A percentile compares a stretch with the other conserved stretches of the same genome.
Conservation (phyloP, 257 asterid genomes). For the Paulownia fortunei region DNA sequence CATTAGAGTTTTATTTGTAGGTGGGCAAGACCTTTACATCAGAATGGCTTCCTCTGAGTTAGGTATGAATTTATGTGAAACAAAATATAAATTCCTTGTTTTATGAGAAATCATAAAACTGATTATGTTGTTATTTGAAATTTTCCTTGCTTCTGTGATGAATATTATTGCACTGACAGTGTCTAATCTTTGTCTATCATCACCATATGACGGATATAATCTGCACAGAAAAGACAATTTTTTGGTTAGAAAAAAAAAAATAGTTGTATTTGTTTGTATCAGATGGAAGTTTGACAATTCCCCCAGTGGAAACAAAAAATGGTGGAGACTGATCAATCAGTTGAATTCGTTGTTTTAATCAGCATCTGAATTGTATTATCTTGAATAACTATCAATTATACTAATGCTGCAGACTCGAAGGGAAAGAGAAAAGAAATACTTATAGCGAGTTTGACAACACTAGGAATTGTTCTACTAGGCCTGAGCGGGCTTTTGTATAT, state of each 20-base stretch:
- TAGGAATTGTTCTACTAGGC: slow-evolving; percentile 2
- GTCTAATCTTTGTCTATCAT: neutral
- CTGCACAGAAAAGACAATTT: too few species aligned
- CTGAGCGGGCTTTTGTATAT: slow-evolving; percentile 18
- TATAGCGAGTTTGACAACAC: neutral
- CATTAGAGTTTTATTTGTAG: slow-evolving; percentile 32
- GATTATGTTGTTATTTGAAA: neutral
- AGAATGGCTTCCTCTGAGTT: slow-evolving; percentile 45
- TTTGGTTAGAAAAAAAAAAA: too few species aligned
- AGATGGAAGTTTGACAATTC: too few species aligned
- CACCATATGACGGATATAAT: too few species aligned
- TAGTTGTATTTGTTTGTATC: too few species aligned
- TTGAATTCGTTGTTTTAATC: neutral
- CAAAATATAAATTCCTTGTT: neutral
- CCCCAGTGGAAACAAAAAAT: too few species aligned
- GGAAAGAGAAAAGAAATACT: slow-evolving; percentile 16
- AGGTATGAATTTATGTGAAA: slow-evolving; percentile 10
- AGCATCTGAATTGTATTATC: neutral
- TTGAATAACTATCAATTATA: neutral
- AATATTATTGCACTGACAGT: neutral
- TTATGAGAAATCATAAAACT: neutral
- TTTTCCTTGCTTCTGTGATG: neutral
- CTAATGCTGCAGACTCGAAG: neutral
- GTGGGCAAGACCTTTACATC: slow-evolving; percentile 41
- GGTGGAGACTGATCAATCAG: too few species aligned